Evolutionary conservation across 192 early-diverging fungal species (phyloP), one percentile per base, ranked within the genome.

Genomic region (Coemansia sp.): DNA sequence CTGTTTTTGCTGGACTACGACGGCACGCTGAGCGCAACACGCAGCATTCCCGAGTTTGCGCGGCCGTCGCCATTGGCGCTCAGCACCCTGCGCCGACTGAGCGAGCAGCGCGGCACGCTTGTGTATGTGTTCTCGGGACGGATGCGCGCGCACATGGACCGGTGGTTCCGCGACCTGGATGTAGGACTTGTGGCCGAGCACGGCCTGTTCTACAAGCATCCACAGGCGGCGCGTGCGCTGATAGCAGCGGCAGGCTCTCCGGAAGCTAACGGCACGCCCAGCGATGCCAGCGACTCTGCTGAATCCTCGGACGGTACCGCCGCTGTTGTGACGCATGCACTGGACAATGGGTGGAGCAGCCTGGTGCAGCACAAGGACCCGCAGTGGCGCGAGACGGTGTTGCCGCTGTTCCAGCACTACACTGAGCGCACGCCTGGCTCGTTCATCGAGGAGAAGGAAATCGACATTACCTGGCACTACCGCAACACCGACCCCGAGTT

Each of bases 381-480:
- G 22, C 87, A 89, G 42, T 99, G 97, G 97, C 88, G 93, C 46
- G 90, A 92, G 40, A 93, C 93, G 7, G 95, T 98, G 68, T 86
- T 90, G 19, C 97, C 97, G 11, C 70, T 99, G 43, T 97, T 99
- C 86, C 88, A 95, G 77, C 95, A 99, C 79, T 99, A 99, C 77
- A 91, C 90, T 0, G 97, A 97, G 65, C 90, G 98, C 54, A 99
- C 98, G 10, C 98, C 97, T 0, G 97, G 97, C 2, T 92, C 90
- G 16, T 97, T 95, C 63, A 94, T 99, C 77, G 98, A 99, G 85
- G 94, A 96, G 71, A 99, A 99, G 86, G 97, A 99, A 75, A 90
- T 98, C 59, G 97, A 97, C 68, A 63, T 99, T 38, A 98, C 97
- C 11, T 99, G 97, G 97, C 94, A 98, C 69, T 99, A 98, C 78